Conservation (phyloP, 2,329 filamentous ascomycete genomes). For the Hymenotorrendiella dingleyae region DNA sequence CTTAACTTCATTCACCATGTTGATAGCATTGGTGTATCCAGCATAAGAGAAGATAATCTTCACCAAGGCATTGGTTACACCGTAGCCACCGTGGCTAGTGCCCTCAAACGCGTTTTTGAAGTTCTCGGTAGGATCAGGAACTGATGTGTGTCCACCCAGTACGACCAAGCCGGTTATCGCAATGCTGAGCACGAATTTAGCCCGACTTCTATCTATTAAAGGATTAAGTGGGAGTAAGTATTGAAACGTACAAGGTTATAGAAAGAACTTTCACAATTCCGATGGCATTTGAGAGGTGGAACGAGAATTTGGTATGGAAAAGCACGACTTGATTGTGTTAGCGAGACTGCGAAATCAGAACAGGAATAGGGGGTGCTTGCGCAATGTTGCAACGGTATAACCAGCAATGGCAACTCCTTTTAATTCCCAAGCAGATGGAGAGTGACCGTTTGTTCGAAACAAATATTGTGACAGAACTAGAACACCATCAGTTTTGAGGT, state of each 20-base stretch:
- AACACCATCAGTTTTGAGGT: not conserved
- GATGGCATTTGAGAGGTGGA: slow-evolving; percentile 49
- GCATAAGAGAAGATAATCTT: slow-evolving; percentile 54
- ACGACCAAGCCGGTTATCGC: slow-evolving; percentile 56
- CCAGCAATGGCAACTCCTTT: slow-evolving; percentile 59
- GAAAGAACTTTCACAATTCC: slow-evolving; percentile 55
- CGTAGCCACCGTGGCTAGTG: slow-evolving; percentile 38
- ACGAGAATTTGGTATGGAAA: slow-evolving; percentile 51
- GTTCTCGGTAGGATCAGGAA: slow-evolving; percentile 46
- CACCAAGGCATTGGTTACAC: slow-evolving; percentile 52
- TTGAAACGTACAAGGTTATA: slow-evolving; percentile 45
- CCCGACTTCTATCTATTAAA: no score
- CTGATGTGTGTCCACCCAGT: slow-evolving; percentile 47
- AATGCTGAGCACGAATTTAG: slow-evolving; percentile 34
- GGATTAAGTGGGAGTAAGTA: slow-evolving; percentile 4
- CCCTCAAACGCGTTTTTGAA: slow-evolving; percentile 51
- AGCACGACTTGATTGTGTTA: slow-evolving; percentile 33
- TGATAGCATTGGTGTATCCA: slow-evolving; percentile 55
- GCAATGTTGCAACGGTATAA: slow-evolving; percentile 35
- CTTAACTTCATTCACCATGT: slow-evolving; percentile 55
- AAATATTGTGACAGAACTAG: slow-evolving; percentile 56
- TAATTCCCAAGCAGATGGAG: slow-evolving; percentile 53
- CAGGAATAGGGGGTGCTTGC: slow-evolving; percentile 34
- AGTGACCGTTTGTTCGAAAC: slow-evolving; percentile 47
- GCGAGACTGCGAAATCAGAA: not conserved